Base-by-base conservation (phyloP, 768 basidiomycete genomes). In the Suillus paluster region DNA sequence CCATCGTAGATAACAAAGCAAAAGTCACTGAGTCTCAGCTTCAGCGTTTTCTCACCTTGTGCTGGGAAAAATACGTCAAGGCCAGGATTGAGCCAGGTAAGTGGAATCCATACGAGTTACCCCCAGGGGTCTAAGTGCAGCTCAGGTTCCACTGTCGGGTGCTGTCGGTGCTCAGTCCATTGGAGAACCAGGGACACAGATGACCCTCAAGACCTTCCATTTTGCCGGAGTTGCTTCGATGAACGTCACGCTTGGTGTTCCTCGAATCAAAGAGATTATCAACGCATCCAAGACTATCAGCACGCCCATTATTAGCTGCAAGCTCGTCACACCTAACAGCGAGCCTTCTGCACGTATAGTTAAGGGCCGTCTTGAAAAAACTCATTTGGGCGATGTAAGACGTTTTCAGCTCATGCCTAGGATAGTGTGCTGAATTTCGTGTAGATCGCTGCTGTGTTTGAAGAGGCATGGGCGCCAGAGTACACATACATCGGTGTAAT, bases 181-280 rank as follows among this genome's bases (percentile, higher is more conserved):
- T 66, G 97, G 97, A 70, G 97, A 99, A 77, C 97, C 97, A 1
- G 97, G 97, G 45, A 99, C 97, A 0, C 97, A 99, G 73, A 99
- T 99, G 97, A 99, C 97, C 2, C 77, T 99, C 66, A 99, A 99
- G 79, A 99, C 97, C 60, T 99, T 99, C 87, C 97, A 99, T 83
- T 99, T 99, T 77, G 97, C 97, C 69, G 97, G 97, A 79, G 97
- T 99, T 64, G 97, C 97, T 9, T 97, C 96, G 41, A 99, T 99
- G 97, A 99, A 98, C 78, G 95, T 99, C 65, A 99, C 97, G 0
- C 86, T 99, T 41, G 97, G 97, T 77, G 97, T 99, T n/a, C 97
- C 97, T 3, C 97, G 97, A 70, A 99, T 99, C 79, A 99, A 99
- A 76, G 97, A 99, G 77, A 99, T 99, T 67, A 99, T 99, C 81